Percentiles rank a stretch among this genome's conserved stretches.
These are phyloP conservation scores for Geotrichum carabidarum DNA, from an alignment of 1,139 yeast species.

Conservation along the genomic window DNA sequence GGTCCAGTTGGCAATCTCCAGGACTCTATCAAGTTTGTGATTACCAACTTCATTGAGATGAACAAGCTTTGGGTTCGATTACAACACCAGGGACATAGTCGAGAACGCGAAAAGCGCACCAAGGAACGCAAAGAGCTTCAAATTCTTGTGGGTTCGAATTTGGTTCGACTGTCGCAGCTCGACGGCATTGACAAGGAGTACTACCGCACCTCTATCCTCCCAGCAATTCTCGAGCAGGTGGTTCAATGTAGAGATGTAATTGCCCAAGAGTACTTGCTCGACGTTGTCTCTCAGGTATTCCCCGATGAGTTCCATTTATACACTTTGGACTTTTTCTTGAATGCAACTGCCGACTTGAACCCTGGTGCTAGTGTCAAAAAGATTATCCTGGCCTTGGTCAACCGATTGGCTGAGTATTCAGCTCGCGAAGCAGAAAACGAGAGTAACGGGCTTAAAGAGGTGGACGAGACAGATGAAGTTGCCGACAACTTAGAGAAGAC, in stretches of 20 bases:
- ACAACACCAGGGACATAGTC: conserved; percentile 92
- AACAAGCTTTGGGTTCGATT: conserved; percentile 94
- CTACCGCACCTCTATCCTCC: conserved; percentile 64
- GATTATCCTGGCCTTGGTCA: conserved; percentile 63
- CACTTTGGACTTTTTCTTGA: conserved; percentile 63
- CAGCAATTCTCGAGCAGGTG: conserved; percentile 80
- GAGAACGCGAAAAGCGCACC: conserved; percentile 69
- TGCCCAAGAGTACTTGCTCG: conserved; percentile 87
- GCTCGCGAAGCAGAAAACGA: conserved; percentile 32
- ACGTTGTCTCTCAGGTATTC: conserved; percentile 86
- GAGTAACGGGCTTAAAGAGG: conserved; percentile 9
- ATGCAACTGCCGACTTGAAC: conserved; percentile 60
- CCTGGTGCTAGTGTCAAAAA: conserved; percentile 66
- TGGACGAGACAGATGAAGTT: conserved; percentile 15
- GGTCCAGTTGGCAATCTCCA: conserved; percentile 47
- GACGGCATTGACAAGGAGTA: conserved; percentile 64
- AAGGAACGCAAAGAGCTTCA: conserved; percentile 84
- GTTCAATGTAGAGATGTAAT: conserved; percentile 86
- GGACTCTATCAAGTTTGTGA: conserved; percentile 67
- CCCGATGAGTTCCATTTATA: conserved; percentile 86
- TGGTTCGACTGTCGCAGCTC: conserved; percentile 82
- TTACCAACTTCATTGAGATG: conserved; percentile 91
- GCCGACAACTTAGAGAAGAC: conserved; percentile 20
- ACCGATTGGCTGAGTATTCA: conserved; percentile 61
- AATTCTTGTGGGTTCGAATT: conserved; percentile 85